Base-by-base conservation (phyloP, 2,329 filamentous ascomycete species). In the Cercospora sojina region DNA sequence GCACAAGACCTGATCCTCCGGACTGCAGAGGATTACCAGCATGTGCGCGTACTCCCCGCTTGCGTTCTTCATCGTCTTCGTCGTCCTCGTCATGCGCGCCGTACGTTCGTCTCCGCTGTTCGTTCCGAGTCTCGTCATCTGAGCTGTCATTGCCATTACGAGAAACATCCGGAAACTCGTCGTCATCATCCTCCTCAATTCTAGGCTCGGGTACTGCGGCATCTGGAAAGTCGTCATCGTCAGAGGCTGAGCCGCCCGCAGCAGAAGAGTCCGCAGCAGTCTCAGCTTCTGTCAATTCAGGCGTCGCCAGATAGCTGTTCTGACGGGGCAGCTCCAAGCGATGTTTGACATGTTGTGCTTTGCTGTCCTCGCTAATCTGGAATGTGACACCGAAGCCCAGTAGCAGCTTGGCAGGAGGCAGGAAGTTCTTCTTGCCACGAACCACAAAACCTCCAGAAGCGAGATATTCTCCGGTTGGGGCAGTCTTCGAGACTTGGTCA, bases 301-400 rank as follows among this genome's bases (percentile, higher is more conserved):
- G 18, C 2, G 59, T 69, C 3, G 66, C 68, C 16, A 67, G 47
- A 31, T 66, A 72, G 60, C 61, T 62, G 70, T 73, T 57, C 18
- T 71, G 72, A 3, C 70, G 70, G 13, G 64, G 66, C 25, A 67
- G 63, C n/a, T 83, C 80, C 35, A 89, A 70, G 63, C 89, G 84
- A 76, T 96, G 90, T 77, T 91, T 94, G 49, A 88, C 84, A 77
- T 97, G 93, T 65, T 88, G 90, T 3, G 84, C 85, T 77, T 92
- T 91, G 79, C 93, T 97, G 74, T 93, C 91, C 64, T 96, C 91
- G 73, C 92, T 96, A 61, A 98, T 90, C 73, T 88, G 90, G 79
- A 96, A 99, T 79, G 96, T 84, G 53, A 97, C 85, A 1, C 89
- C 93, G 75, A 98, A 91, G 0, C 95, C 95, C 32, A 99, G 86